phyloP scores from a whole-genome alignment of 2,329 filamentous ascomycete species.

The Eurotiales sp. region DNA sequence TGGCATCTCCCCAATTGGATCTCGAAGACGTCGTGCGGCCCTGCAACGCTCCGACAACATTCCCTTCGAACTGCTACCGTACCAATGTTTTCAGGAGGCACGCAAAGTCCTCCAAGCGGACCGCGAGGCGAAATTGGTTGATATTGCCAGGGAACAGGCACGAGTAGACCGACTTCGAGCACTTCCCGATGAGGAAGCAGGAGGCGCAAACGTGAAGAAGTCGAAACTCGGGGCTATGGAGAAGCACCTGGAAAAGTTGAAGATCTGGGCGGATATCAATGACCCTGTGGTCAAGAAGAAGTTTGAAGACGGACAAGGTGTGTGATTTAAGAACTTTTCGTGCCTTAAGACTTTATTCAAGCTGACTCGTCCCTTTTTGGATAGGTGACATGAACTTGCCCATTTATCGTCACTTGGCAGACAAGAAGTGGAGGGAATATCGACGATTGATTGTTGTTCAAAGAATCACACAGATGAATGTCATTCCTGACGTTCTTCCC shows the following conservation, averaged over 20 bases:
- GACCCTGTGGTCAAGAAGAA: constrained; percentile 89
- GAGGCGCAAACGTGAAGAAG: constrained; percentile 64
- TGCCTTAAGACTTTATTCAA: too few species aligned
- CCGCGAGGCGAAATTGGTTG: constrained; percentile 71
- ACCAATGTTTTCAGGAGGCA: constrained; percentile 97
- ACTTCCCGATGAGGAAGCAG: constrained; percentile 55
- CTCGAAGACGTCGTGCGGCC: constrained; percentile 75
- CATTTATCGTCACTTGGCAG: constrained; percentile 86
- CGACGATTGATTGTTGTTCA: constrained; percentile 76
- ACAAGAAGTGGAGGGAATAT: constrained; percentile 83
- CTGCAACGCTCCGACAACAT: constrained; percentile 62
- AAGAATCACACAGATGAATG: constrained; percentile 78
- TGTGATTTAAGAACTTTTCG: neutral
- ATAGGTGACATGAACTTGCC: constrained; percentile 92
- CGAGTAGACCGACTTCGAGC: constrained; percentile 66
- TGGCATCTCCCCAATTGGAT: constrained; percentile 72
- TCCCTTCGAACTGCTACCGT: constrained; percentile 90
- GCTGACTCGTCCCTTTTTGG: constrained; percentile 19
- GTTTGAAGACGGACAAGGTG: constrained; percentile 89
- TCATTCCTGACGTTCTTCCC: constrained; percentile 84
- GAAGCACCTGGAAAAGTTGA: constrained; percentile 69
- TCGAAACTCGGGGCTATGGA: constrained; percentile 66
- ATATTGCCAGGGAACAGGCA: constrained; percentile 64
- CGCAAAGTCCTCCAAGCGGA: constrained; percentile 77
- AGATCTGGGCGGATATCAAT: constrained; percentile 90